phyloP scores from a whole-genome alignment of 306 rosid species.

The Quercus wislizeni region DNA sequence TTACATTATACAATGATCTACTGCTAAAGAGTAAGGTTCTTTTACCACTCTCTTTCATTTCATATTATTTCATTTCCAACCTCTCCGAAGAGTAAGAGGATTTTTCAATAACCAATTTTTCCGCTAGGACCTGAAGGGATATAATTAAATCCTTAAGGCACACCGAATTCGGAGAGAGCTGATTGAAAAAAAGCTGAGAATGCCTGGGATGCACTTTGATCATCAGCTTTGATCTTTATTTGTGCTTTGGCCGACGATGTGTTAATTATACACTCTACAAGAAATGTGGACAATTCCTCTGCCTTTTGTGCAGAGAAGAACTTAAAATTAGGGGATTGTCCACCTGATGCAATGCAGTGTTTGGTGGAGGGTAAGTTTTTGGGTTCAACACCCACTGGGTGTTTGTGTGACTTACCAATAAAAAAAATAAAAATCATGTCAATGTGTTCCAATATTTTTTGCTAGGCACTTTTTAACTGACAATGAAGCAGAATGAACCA shows the following conservation, averaged over 20 bases:
- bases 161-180: conserved; percentile 78
- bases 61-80: neutral
- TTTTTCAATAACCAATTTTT: conserved; percentile 9
- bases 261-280: conserved; percentile 91
- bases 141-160: conserved; percentile 39
- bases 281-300: conserved; percentile 67
- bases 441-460: too few species aligned
- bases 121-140: conserved; percentile 7
- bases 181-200: conserved; percentile 77
- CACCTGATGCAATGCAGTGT: too few species aligned
- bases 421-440: too few species aligned
- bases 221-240: conserved; percentile 85
- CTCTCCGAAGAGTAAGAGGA: neutral
- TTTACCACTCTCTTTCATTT: neutral
- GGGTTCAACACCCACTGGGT: too few species aligned
- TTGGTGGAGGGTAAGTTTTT: too few species aligned
- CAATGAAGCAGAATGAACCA: too few species aligned
- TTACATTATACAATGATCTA: conserved; percentile 11
- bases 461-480: too few species aligned
- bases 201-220: conserved; percentile 67
- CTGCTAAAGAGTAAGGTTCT: neutral
- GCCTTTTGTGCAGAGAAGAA: conserved; percentile 58
- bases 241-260: conserved; percentile 82
- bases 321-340: too few species aligned
- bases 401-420: too few species aligned